Evolutionary conservation across 495 filamentous ascomycete species (phyloP).

Genomic region (Staphylotrichum tortipilum): DNA sequence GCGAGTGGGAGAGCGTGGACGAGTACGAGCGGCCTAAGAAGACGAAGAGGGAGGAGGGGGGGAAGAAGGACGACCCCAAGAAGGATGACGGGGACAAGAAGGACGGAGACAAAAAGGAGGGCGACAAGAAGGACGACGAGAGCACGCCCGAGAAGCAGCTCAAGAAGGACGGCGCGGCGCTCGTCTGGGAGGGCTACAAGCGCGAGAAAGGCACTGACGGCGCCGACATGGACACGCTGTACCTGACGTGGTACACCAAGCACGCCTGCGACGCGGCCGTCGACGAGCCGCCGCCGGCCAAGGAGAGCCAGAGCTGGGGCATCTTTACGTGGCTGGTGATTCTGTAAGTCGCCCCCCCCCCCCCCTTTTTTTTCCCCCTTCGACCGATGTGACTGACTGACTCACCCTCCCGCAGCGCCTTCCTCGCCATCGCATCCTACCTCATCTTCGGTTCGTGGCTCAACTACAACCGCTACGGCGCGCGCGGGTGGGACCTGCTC

Average conservation of each 20-base stretch:
- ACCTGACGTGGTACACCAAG: slow-evolving; percentile 75
- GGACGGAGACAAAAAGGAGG: slow-evolving; percentile 16
- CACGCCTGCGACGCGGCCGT: slow-evolving; percentile 62
- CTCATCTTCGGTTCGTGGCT: slow-evolving; percentile 98
- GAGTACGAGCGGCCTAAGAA: slow-evolving; percentile 28
- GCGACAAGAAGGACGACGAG: slow-evolving; percentile 16
- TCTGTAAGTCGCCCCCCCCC: slow-evolving; percentile 57
- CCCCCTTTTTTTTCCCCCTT: background rate
- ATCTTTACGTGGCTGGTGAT: slow-evolving; percentile 98
- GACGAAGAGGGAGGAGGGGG: slow-evolving; percentile 6
- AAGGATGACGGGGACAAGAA: slow-evolving; percentile 24
- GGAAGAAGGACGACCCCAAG: slow-evolving; percentile 18
- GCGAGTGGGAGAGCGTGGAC: slow-evolving; percentile 42
- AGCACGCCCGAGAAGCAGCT: slow-evolving; percentile 38
- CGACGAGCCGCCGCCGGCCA: slow-evolving; percentile 32
- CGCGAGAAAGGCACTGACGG: slow-evolving; percentile 22
- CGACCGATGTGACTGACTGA: background rate
- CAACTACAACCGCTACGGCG: slow-evolving; percentile 95
- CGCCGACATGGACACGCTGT: slow-evolving; percentile 46
- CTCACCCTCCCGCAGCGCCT: slow-evolving; percentile 46
- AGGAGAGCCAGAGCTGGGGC: slow-evolving; percentile 56
- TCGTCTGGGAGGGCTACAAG: slow-evolving; percentile 65
- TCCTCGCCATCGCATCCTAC: slow-evolving; percentile 79
- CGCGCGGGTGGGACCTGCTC: slow-evolving; percentile 88
- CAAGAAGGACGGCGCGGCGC: slow-evolving; percentile 44